Evolutionary conservation across 177 flowering plant genomes (phyloP), one percentile per base, ranked within the genome.

Genomic region (Vitis hybrid): DNA sequence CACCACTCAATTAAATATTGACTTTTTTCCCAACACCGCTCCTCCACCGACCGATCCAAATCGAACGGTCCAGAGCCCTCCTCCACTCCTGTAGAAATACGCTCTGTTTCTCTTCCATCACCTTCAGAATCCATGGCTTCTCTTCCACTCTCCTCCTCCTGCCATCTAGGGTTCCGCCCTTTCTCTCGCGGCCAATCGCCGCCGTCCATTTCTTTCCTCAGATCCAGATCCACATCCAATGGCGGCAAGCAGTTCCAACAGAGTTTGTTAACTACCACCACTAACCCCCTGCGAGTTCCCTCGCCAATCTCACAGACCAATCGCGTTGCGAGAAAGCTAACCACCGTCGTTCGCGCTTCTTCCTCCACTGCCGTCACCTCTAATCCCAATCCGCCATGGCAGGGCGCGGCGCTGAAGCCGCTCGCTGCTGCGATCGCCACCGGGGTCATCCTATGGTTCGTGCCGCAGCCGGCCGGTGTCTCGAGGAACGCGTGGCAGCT

Each of bases 341-440:
- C 55, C n/a, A 79, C 81, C 18, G 75, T 61, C 10, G 82, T 87
- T 10, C 74, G 85, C 0, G 61, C 86, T 6, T 11, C 82, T 13
- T 50, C 84, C 0, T 51, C 82, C 3, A 55, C 84, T 10, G 45
- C 51, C 79, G 4, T 16, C 74, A 2, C 67, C 65, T 2, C 68
- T 77, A 11, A 67, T 78, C 0, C 62, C 71, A 1, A 10, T 74
- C 10, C 48, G 79, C 92, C 97, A 71, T 92, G 97, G 97, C 83
- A 86, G 11, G 99, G 99, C 1, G 99, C 99, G 2, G 77, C 93
- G 1, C 50, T 94, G 60, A 89, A 87, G 75, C 99, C 99, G 0
- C 72, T 94, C 9, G 1, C 85, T 1, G 97, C 93, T 1, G 87
- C 99, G n/a, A 86, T 94, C 11, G 89, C 91, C 0, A 89, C 92